Evolutionary conservation across 257 asterid species (phyloP).

Genomic region (Eucommia ulmoides): DNA sequence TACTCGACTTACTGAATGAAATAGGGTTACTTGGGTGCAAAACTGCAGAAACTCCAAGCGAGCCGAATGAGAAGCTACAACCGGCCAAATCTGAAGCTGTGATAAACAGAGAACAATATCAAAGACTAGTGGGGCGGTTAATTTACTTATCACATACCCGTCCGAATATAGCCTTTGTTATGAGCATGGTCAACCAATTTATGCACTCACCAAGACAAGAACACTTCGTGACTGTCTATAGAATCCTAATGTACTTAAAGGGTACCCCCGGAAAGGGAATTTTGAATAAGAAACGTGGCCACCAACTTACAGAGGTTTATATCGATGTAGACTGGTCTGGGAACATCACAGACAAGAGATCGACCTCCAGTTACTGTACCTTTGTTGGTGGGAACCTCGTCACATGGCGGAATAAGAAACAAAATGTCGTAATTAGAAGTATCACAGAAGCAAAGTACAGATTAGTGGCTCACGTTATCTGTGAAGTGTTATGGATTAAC

Average conservation of each 20-base stretch:
- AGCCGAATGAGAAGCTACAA: not conserved
- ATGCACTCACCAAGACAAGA: not conserved
- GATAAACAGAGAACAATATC: not conserved
- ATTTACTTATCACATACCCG: not conserved
- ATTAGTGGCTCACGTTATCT: not conserved
- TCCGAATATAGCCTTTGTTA: not conserved
- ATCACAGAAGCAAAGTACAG: not conserved
- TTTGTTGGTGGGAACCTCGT: not conserved
- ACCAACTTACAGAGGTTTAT: not conserved
- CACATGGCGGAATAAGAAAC: not conserved
- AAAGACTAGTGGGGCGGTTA: not conserved
- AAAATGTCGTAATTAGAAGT: not conserved
- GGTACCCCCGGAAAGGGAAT: not conserved
- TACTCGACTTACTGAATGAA: not conserved
- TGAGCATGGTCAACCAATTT: not conserved
- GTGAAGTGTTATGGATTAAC: not conserved
- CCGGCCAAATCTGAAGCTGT: not conserved
- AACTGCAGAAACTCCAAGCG: not conserved
- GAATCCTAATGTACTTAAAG: too few species aligned
- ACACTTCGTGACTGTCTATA: not conserved
- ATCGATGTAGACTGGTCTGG: not conserved
- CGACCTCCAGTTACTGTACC: not conserved
- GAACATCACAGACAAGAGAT: not conserved
- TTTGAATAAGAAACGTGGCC: not conserved
- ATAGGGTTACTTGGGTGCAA: not conserved